Base-by-base conservation (phyloP, 2,329 filamentous ascomycete species). In the Mollisiaceae sp. region DNA sequence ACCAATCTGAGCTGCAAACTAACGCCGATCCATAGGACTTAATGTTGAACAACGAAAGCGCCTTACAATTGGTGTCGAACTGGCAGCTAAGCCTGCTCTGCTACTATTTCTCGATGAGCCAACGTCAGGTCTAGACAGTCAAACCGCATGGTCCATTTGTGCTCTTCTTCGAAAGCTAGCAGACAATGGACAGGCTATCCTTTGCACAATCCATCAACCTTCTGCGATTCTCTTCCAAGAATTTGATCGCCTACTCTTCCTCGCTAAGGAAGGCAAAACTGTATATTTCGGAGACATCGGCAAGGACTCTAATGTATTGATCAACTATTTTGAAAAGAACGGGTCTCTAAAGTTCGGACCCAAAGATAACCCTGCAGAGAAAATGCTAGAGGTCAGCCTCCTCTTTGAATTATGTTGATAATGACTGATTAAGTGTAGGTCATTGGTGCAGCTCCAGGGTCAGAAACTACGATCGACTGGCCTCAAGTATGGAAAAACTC, bases 181-280 rank as follows among this genome's bases (percentile, higher is more conserved):
- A 73, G 91, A 94, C 77, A 91, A 89, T 68, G 94, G 94, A 18
- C 93, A 96, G 77, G 94, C 94, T 60, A 92, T 97, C 78, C 88
- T 97, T n/a, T 97, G 93, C 81, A 97, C 94, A 0, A 97, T 97
- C 67, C 94, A 98, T 77, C 94, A 98, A 78, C 94, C 94, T n/a
- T 96, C 92, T 15, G 93, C 94, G 39, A 93, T 97, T 85, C 84
- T 97, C 61, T 97, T 97, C 82, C 92, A 97, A 77, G 90, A 92
- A 65, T 97, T 95, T 76, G 92, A 95, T 74, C 86, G 91, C 65
- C 85, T 95, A 8, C 83, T 94, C 38, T 92, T 95, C 81, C 81
- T 95, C 18, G 88, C 89, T 39, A 89, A 86, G 74, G 91, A 91
- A 63, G 92, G 92, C 63, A 86, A 83, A 75, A 93, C 91, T 1